phyloP scores from a whole-genome alignment of 2,329 filamentous ascomycete species.

The Hypocrella siamensis region DNA sequence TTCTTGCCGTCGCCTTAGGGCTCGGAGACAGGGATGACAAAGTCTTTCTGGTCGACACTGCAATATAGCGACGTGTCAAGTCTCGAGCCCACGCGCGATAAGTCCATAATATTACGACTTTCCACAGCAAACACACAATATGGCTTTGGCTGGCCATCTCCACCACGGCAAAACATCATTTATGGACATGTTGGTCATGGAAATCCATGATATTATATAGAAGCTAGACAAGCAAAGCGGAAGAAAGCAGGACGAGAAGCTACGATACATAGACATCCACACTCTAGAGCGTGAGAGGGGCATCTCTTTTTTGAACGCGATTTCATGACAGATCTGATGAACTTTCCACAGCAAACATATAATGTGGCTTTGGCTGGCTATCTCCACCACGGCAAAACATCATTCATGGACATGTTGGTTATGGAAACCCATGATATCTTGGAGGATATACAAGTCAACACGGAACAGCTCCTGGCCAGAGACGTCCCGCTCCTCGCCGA shows the following conservation, averaged over 20 bases:
- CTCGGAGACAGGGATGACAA: too few species aligned
- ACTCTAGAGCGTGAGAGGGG: conserved; percentile 79
- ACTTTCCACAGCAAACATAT: conserved; percentile 83
- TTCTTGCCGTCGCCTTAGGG: too few species aligned
- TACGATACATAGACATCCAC: conserved; percentile 90
- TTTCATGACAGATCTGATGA: conserved; percentile 94
- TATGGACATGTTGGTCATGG: conserved; percentile 93
- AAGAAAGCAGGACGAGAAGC: conserved; percentile 70
- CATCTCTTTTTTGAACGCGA: conserved; percentile 78
- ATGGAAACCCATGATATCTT: conserved; percentile 97
- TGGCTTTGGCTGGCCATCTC: conserved; percentile 81
- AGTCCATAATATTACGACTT: too few species aligned
- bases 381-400: conserved; percentile 98
- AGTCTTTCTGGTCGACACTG: too few species aligned
- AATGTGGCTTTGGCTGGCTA: conserved; percentile 89
- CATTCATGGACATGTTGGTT: conserved; percentile 95
- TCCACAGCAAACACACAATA: conserved; percentile 83
- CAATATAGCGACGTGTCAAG: too few species aligned
- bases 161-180: conserved; percentile 97
- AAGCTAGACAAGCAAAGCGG: conserved; percentile 69
- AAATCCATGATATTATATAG: conserved; percentile 79
- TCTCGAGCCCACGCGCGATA: too few species aligned
- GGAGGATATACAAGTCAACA: conserved; percentile 97
- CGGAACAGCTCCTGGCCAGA: conserved; percentile 88
- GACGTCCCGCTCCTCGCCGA: conserved; percentile 87